phyloP scores from a whole-genome alignment of 495 filamentous ascomycete species.

The Penicillium longicatenatum region DNA sequence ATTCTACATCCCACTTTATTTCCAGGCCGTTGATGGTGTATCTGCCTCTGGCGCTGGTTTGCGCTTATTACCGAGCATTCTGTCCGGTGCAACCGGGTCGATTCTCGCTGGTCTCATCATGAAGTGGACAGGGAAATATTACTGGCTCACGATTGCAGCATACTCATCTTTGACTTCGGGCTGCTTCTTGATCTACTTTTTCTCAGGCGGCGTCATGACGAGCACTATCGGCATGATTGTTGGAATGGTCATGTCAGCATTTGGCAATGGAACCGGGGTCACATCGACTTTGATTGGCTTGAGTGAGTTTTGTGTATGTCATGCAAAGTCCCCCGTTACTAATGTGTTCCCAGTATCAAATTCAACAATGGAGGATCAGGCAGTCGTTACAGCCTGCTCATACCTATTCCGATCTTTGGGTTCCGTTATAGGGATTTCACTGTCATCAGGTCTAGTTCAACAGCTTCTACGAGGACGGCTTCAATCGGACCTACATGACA shows the following conservation, averaged over 20 bases:
- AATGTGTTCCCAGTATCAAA: conserved; percentile 62
- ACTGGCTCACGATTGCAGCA: conserved; percentile 66
- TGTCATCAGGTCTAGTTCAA: conserved; percentile 74
- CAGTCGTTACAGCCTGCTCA: conserved; percentile 79
- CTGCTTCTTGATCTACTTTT: conserved; percentile 57
- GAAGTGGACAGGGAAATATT: conserved; percentile 76
- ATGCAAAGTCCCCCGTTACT: neutral
- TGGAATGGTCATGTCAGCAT: conserved; percentile 56
- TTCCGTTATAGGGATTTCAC: conserved; percentile 71
- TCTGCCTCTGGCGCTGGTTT: conserved; percentile 67
- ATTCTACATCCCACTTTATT: conserved; percentile 81
- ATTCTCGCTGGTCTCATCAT: conserved; percentile 71
- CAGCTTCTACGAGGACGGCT: conserved; percentile 64
- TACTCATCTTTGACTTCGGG: conserved; percentile 57
- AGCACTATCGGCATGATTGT: conserved; percentile 52
- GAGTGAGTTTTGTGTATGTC: conserved; percentile 41
- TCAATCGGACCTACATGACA: conserved; percentile 51
- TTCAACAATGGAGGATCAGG: conserved; percentile 65
- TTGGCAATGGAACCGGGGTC: conserved; percentile 68
- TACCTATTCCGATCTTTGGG: conserved; percentile 87
- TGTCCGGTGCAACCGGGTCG: conserved; percentile 65
- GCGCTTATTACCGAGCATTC: conserved; percentile 66
- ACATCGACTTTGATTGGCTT: conserved; percentile 69
- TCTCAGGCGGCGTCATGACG: conserved; percentile 54
- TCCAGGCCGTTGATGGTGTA: conserved; percentile 71